Evolutionary conservation across 2,329 filamentous ascomycete genomes (phyloP).

Genomic region (Sphaerulina vaccinii): DNA sequence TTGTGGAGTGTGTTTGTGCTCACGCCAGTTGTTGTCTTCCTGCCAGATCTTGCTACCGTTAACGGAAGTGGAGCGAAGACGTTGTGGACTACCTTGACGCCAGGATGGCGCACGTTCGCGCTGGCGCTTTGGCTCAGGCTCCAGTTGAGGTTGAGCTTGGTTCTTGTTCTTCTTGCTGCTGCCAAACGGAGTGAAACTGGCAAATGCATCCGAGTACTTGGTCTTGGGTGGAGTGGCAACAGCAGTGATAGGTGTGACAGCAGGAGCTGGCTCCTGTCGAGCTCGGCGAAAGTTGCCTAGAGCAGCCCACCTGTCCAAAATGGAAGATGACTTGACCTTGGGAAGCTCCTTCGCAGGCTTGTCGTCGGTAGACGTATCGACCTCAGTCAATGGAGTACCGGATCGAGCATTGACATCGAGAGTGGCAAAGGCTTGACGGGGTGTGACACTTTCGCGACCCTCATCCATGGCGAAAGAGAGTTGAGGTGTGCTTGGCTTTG

Average conservation of each 20-base stretch:
- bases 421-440: constrained; percentile 55
- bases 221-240: constrained; percentile 38
- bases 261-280: constrained; percentile 47
- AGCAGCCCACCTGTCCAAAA: constrained; percentile 83
- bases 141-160: constrained; percentile 27
- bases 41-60: constrained; percentile 43
- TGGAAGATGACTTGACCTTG: constrained; percentile 54
- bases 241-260: constrained; percentile 36
- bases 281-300: constrained; percentile 81
- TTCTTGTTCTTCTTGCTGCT: constrained; percentile 38
- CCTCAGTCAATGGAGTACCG: constrained; percentile 29
- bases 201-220: constrained; percentile 36
- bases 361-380: constrained; percentile 29
- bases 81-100: constrained; percentile 33
- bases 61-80: constrained; percentile 36
- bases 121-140: constrained; percentile 11
- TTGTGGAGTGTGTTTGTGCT: constrained; percentile 37
- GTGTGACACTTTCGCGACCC: constrained; percentile 48
- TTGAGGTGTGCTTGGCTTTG: constrained; percentile 59
- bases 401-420: constrained; percentile 51
- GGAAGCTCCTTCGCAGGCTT: constrained; percentile 57
- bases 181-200: constrained; percentile 35
- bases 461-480: constrained; percentile 47
- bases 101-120: constrained; percentile 36
- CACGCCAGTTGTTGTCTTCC: constrained; percentile 52